Base-by-base conservation (phyloP, 805 yeast genomes). In the Cyberlindnera mycetangii region DNA sequence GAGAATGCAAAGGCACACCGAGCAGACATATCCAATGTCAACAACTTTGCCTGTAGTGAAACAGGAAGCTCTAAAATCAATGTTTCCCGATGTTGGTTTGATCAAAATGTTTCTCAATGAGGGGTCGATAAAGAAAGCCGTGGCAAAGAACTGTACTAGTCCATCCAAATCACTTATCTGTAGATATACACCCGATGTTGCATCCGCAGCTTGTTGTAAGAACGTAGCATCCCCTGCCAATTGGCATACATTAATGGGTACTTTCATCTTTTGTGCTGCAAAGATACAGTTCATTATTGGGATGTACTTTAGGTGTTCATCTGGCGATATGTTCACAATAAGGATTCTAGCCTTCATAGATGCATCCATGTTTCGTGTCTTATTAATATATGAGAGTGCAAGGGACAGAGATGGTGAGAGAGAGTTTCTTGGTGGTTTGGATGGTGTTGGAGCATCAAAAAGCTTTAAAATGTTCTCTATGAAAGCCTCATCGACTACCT, bases 271-370 rank as follows among this genome's bases (percentile, higher is more conserved):
- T 54, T 93, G 97, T 0, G 98, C 96, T 0, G 97, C 92, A 67
- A 93, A 93, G 24, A 93, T 92, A 48, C 93, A 76, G 64, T 93
- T 93, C 98, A 93, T 93, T 35, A 89, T 82, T 5, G 97, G 86
- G 35, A 92, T 87, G 62, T 93, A 95, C 46, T 87, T 88, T 41
- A 88, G 70, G 5, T 89, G 79, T 44, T 79, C 81, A 55, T 88
- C 89, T 50, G 81, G 88, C 51, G 83, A 79, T 20, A 89, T 75
- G 47, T 81, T 79, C 3, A 85, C 61, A 11, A 83, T 72, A 48
- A 86, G 55, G 7, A 85, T 67, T 38, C 90, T 74, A 0, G 97
- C 81, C 39, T 84, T 81, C 46, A 85, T 62, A 35, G 74, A 57
- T 7, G 70, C 61, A 32, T 76, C 61, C 8, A 48, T 57, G 63